A percentile compares a stretch with the other conserved stretches of the same genome.
Evolutionary conservation across 2,329 filamentous ascomycete species (phyloP).

Genomic region (Paecilomyces dactylethromorphus): DNA sequence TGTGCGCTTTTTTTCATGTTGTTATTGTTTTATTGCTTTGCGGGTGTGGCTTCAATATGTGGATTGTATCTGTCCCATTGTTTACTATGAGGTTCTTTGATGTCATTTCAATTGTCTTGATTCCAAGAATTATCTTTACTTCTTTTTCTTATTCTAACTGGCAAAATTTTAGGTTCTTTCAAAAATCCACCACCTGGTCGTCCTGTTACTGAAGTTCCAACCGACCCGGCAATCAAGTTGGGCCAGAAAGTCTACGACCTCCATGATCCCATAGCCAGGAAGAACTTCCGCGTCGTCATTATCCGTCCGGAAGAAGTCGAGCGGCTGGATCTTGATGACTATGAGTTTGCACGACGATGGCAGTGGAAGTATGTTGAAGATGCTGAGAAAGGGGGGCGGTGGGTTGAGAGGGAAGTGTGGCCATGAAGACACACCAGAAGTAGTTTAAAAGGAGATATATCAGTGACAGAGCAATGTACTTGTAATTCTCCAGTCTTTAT

Average conservation of each 20-base stretch:
- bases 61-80: neutral
- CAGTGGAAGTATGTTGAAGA: conserved; percentile 52
- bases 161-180: conserved; percentile 51
- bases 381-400: conserved; percentile 38
- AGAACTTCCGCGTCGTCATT: conserved; percentile 79
- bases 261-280: conserved; percentile 61
- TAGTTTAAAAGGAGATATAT: neutral
- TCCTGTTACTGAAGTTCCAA: conserved; percentile 48
- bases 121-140: neutral
- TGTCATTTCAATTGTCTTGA: neutral
- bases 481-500: neutral
- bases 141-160: conserved; percentile 2
- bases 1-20: conserved; percentile 22
- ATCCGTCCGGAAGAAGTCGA: conserved; percentile 78
- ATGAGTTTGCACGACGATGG: conserved; percentile 57
- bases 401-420: conserved; percentile 68
- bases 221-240: conserved; percentile 39
- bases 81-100: neutral
- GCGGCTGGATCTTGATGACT: conserved; percentile 63
- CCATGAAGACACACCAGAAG: conserved; percentile 30
- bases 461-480: neutral
- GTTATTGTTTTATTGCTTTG: neutral
- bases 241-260: conserved; percentile 64
- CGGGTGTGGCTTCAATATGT: neutral
- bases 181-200: conserved; percentile 64